Percentiles rank a stretch among this genome's conserved stretches.
Conservation (phyloP, 1,284 basidiomycete species). For the Veloboletus limbatus region DNA sequence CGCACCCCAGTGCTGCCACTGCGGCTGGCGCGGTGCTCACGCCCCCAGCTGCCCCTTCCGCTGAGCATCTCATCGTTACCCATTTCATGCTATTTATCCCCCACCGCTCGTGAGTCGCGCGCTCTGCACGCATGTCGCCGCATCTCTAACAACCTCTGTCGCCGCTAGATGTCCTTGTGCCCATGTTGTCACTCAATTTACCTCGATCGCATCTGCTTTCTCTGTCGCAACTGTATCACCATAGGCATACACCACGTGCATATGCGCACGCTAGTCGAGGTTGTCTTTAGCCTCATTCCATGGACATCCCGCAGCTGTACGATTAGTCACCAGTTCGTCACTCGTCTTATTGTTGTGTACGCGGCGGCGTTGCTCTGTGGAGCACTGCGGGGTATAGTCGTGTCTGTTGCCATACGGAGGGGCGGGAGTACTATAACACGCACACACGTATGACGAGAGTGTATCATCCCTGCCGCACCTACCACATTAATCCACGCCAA, state of each 20-base stretch:
- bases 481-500: constrained; percentile 7
- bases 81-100: constrained; percentile 27
- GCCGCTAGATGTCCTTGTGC: too few relatives aligned
- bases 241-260: constrained; percentile 36
- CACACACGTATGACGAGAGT: constrained; percentile 20
- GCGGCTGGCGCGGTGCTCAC: constrained; percentile 66
- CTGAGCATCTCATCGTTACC: constrained; percentile 17
- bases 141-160: too few relatives aligned
- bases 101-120: neutral
- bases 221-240: constrained; percentile 32
- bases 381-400: constrained; percentile 17
- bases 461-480: too few relatives aligned
- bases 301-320: constrained; percentile 30
- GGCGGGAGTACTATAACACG: constrained; percentile 16
- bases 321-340: constrained; percentile 23
- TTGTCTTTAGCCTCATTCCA: constrained; percentile 4
- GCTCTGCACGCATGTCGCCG: too few relatives aligned
- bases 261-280: constrained; percentile 34
- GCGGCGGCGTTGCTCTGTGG: constrained; percentile 13
- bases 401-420: constrained; percentile 20
- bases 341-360: constrained; percentile 10
- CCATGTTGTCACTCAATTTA: constrained; percentile 32
- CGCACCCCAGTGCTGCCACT: constrained; percentile 73
- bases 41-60: constrained; percentile 67
- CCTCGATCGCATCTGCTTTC: constrained; percentile 34